Percentiles rank a stretch among this genome's conserved stretches.
phyloP scores from a whole-genome alignment of 768 basidiomycete species.

The Crepidotus variabilis region DNA sequence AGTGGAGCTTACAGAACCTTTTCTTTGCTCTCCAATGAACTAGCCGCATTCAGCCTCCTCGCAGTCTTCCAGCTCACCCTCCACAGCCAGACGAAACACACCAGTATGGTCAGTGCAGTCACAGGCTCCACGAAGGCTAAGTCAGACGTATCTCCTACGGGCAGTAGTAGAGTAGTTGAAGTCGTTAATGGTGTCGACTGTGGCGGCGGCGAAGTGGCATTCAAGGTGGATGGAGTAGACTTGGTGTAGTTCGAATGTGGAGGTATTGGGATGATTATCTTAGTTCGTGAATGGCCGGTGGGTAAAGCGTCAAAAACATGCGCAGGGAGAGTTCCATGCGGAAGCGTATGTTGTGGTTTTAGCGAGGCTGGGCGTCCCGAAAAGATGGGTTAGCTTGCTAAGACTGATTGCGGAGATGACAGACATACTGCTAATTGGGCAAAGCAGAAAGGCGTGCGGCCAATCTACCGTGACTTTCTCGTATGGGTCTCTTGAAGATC shows the following conservation, averaged over 20 bases:
- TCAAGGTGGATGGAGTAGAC: background rate
- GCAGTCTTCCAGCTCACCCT: conserved; percentile 21
- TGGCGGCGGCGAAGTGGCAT: background rate
- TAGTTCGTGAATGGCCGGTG: conserved; percentile 1
- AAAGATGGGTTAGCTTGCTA: background rate
- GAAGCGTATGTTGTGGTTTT: background rate
- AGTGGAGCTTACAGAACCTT: too few relatives aligned
- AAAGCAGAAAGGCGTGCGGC: conserved; percentile 37
- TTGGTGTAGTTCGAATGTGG: conserved; percentile 9
- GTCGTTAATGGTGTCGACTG: background rate
- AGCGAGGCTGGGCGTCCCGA: background rate
- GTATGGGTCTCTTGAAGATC: conserved; percentile 11
- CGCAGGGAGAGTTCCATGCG: conserved; percentile 3
- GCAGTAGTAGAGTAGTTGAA: conserved; percentile 26
- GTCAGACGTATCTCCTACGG: conserved; percentile 33
- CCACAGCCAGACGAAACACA: conserved; percentile 34
- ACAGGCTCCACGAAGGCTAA: conserved; percentile 38
- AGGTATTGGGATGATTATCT: conserved; percentile 17
- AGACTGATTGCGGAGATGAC: background rate
- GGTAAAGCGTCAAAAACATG: conserved; percentile 8
- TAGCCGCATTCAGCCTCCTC: conserved; percentile 1
- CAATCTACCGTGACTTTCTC: conserved; percentile 27
- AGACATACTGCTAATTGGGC: conserved; percentile 24
- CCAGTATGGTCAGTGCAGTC: conserved; percentile 34
- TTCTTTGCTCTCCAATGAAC: background rate